Conservation (phyloP, 1,284 basidiomycete genomes). For the Meira miltonrushii region DNA sequence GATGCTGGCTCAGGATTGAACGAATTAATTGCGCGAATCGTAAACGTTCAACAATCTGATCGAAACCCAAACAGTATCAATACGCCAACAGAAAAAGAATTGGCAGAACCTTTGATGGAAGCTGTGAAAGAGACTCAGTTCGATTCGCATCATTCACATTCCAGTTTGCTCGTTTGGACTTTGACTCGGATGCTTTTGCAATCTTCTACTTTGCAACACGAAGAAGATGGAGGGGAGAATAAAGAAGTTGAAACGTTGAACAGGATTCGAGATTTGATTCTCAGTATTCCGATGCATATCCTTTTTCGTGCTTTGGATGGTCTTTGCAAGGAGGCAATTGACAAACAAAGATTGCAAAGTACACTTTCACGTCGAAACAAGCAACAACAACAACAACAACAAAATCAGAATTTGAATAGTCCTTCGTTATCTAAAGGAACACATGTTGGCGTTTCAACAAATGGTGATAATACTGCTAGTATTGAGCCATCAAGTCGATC, state of each 20-base stretch:
- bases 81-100: slow-evolving; percentile 53
- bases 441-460: too few species aligned
- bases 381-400: too few species aligned
- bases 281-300: slow-evolving; percentile 2
- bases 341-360: background rate
- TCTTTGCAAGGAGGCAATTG: slow-evolving; percentile 63
- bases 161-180: slow-evolving; percentile 81
- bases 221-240: slow-evolving; percentile 14
- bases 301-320: slow-evolving; percentile 60
- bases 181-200: slow-evolving; percentile 60
- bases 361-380: too few species aligned
- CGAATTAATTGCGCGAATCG: slow-evolving; percentile 82
- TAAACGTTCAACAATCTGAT: slow-evolving; percentile 72
- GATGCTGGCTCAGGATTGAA: slow-evolving; percentile 45
- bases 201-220: background rate
- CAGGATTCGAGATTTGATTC: background rate
- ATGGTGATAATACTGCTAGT: too few species aligned
- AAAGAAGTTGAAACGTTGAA: slow-evolving; percentile 23
- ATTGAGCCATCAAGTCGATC: too few species aligned
- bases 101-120: slow-evolving; percentile 51
- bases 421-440: too few species aligned
- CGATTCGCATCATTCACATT: slow-evolving; percentile 81
- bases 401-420: too few species aligned
- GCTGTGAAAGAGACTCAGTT: slow-evolving; percentile 68
- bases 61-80: slow-evolving; percentile 61